Conservation (phyloP, 2,329 filamentous ascomycete genomes). For the Ceratocystis cacaofunesta region DNA sequence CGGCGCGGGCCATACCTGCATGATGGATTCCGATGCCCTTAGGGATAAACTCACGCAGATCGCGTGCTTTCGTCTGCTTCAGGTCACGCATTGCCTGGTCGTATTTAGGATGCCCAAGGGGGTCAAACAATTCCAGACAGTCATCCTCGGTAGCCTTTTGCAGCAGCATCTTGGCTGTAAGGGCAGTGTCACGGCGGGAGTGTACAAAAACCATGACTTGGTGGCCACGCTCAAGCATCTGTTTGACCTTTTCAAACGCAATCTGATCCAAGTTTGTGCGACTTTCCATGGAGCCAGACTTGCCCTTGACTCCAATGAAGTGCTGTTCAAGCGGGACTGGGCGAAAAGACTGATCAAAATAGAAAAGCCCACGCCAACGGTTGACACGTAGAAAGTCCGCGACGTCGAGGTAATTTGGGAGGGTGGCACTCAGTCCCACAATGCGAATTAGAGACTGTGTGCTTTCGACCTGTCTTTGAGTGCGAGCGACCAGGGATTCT, state of each 20-base stretch:
- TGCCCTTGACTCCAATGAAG: constrained; percentile 91
- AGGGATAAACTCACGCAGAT: constrained; percentile 74
- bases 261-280: constrained; percentile 79
- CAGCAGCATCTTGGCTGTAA: constrained; percentile 70
- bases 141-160: constrained; percentile 74
- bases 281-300: constrained; percentile 63
- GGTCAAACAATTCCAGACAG: constrained; percentile 71
- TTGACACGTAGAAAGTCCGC: constrained; percentile 96
- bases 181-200: constrained; percentile 82
- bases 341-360: constrained; percentile 90
- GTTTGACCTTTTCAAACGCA: constrained; percentile 84
- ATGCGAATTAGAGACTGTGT: constrained; percentile 96
- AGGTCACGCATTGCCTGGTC: constrained; percentile 69
- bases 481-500: constrained; percentile 88
- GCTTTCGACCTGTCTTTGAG: constrained; percentile 90
- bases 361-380: constrained; percentile 80
- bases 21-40: constrained; percentile 94
- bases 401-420: constrained; percentile 94
- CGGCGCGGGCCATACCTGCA: constrained; percentile 86
- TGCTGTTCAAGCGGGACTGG: constrained; percentile 94
- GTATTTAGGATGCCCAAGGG: constrained; percentile 62
- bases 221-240: constrained; percentile 84
- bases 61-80: constrained; percentile 69
- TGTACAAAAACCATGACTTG: constrained; percentile 99
- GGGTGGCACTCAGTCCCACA: constrained; percentile 81